Percentiles rank a stretch among this genome's conserved stretches.
These are phyloP conservation scores for Epichloe sibirici DNA, from an alignment of 2,329 filamentous ascomycete species.

Conservation along the genomic window DNA sequence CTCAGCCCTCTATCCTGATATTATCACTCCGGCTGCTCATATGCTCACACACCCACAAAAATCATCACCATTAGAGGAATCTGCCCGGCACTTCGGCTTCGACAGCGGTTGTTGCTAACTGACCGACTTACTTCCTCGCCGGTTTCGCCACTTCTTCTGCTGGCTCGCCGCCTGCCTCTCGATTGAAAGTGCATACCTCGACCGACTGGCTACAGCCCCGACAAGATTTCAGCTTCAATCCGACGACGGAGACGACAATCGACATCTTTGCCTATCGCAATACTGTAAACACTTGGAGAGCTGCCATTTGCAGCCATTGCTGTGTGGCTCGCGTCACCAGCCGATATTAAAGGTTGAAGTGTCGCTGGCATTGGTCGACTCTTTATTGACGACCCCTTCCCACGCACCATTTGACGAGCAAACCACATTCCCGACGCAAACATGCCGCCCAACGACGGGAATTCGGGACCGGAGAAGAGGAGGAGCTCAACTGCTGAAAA, in stretches of 20 bases:
- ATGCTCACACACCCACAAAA: background rate
- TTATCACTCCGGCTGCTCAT: background rate
- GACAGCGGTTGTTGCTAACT: background rate
- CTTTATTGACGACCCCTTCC: background rate
- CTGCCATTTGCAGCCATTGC: background rate
- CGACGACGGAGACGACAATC: background rate
- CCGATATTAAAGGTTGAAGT: background rate
- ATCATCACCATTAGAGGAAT: background rate
- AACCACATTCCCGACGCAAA: conserved; percentile 19
- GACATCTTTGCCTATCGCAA: background rate
- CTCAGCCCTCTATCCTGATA: background rate
- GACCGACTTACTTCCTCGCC: background rate
- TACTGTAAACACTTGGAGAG: background rate
- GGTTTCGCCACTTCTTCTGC: background rate
- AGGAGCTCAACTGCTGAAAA: conserved; percentile 27
- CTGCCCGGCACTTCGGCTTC: background rate
- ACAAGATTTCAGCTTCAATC: background rate
- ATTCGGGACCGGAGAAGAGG: conserved; percentile 28
- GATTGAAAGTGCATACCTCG: background rate
- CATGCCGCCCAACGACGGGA: conserved; percentile 27
- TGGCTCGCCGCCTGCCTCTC: background rate
- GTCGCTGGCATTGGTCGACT: background rate
- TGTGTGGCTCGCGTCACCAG: background rate
- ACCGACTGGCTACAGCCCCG: background rate
- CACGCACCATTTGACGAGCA: background rate